phyloP scores from a whole-genome alignment of 2,329 filamentous ascomycete species.

The Didymella arachidicola region DNA sequence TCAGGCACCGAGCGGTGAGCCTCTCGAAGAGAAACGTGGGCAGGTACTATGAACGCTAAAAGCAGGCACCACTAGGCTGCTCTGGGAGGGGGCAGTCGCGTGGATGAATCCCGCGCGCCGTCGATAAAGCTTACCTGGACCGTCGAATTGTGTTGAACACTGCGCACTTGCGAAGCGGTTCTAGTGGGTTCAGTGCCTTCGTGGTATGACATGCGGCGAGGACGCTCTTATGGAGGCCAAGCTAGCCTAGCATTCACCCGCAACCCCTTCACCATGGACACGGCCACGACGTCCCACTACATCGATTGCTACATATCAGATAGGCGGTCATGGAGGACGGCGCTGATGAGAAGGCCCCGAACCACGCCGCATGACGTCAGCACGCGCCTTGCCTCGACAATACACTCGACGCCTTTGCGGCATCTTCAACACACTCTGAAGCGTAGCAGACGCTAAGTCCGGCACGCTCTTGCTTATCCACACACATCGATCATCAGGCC shows the following conservation, averaged over 20 bases:
- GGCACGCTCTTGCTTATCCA: too few species aligned
- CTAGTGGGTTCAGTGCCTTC: not conserved
- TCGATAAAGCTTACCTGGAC: not conserved
- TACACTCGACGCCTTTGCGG: not conserved
- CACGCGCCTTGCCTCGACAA: not conserved
- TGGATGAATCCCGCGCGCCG: not conserved
- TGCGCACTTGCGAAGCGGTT: not conserved
- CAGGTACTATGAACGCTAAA: not conserved
- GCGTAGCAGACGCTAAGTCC: too few species aligned
- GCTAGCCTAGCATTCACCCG: not conserved
- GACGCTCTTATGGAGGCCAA: not conserved
- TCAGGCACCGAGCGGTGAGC: conserved; percentile 6
- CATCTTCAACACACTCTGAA: too few species aligned
- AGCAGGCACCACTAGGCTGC: conserved; percentile 12
- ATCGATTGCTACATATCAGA: not conserved
- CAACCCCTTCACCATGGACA: not conserved
- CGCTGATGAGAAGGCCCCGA: not conserved
- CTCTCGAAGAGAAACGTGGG: not conserved
- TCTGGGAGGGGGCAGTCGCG: not conserved
- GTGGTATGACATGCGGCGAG: not conserved
- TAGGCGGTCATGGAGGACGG: not conserved
- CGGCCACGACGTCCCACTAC: not conserved
- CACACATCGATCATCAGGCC: too few species aligned
- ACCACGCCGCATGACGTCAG: not conserved
- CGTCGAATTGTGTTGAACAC: too few species aligned